Conservation (phyloP, 352 stramenopile genomes). For the Globisporangium rhizosaccharum region DNA sequence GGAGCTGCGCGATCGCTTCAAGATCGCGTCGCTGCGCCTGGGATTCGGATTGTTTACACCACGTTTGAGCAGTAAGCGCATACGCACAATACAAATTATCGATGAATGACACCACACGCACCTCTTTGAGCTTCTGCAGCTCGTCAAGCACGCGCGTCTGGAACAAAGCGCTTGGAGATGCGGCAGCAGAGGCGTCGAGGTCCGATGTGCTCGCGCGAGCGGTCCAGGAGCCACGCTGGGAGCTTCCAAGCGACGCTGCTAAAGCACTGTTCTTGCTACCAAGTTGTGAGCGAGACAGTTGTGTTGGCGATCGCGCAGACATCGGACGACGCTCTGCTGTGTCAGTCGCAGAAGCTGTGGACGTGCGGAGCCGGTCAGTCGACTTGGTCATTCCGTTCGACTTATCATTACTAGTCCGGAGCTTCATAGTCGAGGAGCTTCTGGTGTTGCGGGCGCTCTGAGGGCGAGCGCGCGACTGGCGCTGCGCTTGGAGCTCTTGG, state of each 20-base stretch:
- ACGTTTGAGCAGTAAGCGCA: not conserved
- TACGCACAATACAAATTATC: not conserved
- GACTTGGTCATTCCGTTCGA: not conserved
- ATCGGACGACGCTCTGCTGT: no score
- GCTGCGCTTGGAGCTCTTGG: conserved; percentile 26
- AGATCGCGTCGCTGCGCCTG: conserved; percentile 38
- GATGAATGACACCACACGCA: conserved; percentile 14
- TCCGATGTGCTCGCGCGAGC: not conserved
- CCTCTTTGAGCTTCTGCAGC: conserved; percentile 45
- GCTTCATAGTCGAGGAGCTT: no score
- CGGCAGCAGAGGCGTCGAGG: not conserved
- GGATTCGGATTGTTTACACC: not conserved
- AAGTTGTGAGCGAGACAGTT: no score
- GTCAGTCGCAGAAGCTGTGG: no score
- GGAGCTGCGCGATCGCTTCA: conserved; percentile 25
- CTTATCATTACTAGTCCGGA: not conserved
- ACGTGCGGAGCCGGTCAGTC: not conserved
- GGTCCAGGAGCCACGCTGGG: not conserved
- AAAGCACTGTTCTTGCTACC: not conserved
- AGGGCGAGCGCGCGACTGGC: conserved; percentile 5
- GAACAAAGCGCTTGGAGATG: conserved; percentile 21
- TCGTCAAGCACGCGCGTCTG: conserved; percentile 41
- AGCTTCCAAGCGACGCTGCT: no score
- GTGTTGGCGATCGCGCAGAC: no score
- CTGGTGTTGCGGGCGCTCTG: conserved; percentile 1